These are phyloP conservation scores for Phytophthora agathidicida DNA, from an alignment of 352 stramenopile genomes.

Conservation along the genomic window DNA sequence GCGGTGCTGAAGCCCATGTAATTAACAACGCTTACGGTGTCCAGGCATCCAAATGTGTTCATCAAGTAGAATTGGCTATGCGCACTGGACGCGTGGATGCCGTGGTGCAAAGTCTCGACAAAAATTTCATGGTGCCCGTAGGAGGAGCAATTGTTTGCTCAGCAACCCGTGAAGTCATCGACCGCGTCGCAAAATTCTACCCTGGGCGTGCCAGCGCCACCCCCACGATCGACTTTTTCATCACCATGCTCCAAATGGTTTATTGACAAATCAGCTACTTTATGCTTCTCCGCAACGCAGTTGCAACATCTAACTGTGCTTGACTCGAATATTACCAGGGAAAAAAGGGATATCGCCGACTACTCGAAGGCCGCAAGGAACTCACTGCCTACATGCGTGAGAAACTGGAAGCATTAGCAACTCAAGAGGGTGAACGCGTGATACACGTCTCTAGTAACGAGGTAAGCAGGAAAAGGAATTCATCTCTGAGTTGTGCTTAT, in stretches of 20 bases:
- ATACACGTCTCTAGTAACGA: slow-evolving; percentile 93
- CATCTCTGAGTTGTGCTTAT: no score
- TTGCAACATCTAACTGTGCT: slow-evolving; percentile 2
- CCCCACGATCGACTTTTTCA: slow-evolving; percentile 97
- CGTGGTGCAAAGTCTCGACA: slow-evolving; percentile 98
- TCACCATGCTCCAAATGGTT: slow-evolving; percentile 98
- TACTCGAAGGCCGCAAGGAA: slow-evolving; percentile 89
- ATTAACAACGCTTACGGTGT: slow-evolving; percentile 99
- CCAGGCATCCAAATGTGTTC: slow-evolving; percentile 94
- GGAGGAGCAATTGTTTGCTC: slow-evolving; percentile 90
- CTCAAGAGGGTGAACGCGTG: slow-evolving; percentile 90
- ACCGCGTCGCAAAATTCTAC: slow-evolving; percentile 93
- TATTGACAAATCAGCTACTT: background rate
- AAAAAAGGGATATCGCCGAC: slow-evolving; percentile 81
- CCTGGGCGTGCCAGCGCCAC: slow-evolving; percentile 95
- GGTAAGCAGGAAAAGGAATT: slow-evolving; percentile 30
- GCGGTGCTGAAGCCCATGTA: slow-evolving; percentile 81
- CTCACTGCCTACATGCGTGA: slow-evolving; percentile 79
- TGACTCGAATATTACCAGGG: slow-evolving; percentile 34
- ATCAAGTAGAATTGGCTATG: slow-evolving; percentile 92
- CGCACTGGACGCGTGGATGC: slow-evolving; percentile 94
- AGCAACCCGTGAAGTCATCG: slow-evolving; percentile 75
- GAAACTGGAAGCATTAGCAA: slow-evolving; percentile 76
- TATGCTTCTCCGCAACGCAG: background rate
- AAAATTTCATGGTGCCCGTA: slow-evolving; percentile 99